Evolutionary conservation across 2,329 filamentous ascomycete genomes (phyloP), one percentile per base, ranked within the genome.

Genomic region (Lomentospora prolificans): DNA sequence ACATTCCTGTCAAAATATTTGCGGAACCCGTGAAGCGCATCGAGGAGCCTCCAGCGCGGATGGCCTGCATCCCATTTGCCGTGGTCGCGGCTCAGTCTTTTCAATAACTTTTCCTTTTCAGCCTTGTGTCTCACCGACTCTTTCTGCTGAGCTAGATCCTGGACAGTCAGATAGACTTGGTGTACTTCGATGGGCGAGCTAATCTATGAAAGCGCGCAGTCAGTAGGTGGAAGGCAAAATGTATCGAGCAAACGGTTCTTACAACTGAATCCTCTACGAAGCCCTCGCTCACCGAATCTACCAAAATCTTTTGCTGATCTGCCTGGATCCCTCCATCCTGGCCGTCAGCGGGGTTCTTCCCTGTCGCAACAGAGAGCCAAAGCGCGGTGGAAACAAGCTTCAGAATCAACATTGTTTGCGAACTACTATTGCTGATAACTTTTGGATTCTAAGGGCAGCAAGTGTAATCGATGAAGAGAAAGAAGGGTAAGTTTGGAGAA

Each of bases 21-120:
- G 3, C 59, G 57, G 51, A 70, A 75, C 0, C 68, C 71, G 36
- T 69, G 64, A 0, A 75, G 60, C 0, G 72, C 70, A 39, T 74
- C 70, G 0, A 75, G 63, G 0, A 75, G 63, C 0, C 72, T 68
- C 56, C 72, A 63, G 2, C 72, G 65, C 1, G 70, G 67, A 31
- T 75, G 73, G 10, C 66, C 66, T 2, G 60, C 55, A 27, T 66
- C 66, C 67, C 69, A 71, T 4, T 50, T 62, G 0, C 70, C 69
- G 4, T 64, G 62, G 0, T 61, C 60, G 28, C 59, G 64, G 25
- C 57, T 59, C 60, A 74, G 55, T 2, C 61, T 59, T n/a, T 60
- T 58, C 14, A 70, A 53, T 2, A 74, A 56, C 14, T 60, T 63
- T 10, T 64, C 57, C 51, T 66, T 69, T 33, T 69, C 69, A 2